A percentile compares a stretch with the other conserved stretches of the same genome.
Evolutionary conservation across 768 basidiomycete genomes (phyloP).

Genomic region (Tylopilus felleus): DNA sequence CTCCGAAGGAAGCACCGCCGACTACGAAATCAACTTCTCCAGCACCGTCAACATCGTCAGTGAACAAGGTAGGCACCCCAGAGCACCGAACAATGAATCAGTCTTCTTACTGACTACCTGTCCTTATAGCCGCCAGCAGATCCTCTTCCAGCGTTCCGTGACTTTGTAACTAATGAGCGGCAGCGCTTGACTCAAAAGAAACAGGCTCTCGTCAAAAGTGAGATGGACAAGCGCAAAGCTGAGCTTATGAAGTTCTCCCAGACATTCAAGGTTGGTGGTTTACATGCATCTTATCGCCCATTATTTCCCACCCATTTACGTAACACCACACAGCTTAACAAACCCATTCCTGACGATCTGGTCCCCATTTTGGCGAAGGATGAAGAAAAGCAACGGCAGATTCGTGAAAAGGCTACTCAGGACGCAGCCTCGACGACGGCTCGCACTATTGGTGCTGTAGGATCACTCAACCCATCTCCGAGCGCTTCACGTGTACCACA

Average conservation of each 20-base stretch:
- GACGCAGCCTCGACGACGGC: conserved; percentile 68
- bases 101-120: conserved; percentile 5
- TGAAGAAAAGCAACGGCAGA: conserved; percentile 82
- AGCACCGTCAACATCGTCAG: conserved; percentile 43
- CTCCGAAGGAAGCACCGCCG: conserved; percentile 41
- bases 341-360: conserved; percentile 92
- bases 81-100: neutral
- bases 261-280: conserved; percentile 78
- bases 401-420: conserved; percentile 69
- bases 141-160: conserved; percentile 80
- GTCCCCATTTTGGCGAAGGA: conserved; percentile 92
- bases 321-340: conserved; percentile 62
- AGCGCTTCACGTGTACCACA: conserved; percentile 44
- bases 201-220: conserved; percentile 82
- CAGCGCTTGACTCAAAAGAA: conserved; percentile 88
- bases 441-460: conserved; percentile 62
- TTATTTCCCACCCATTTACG: neutral
- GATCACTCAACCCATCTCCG: conserved; percentile 39
- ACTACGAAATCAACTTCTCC: conserved; percentile 65
- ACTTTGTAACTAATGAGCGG: conserved; percentile 90
- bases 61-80: conserved; percentile 46
- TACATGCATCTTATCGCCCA: neutral
- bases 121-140: conserved; percentile 60
- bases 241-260: conserved; percentile 92
- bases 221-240: conserved; percentile 92